Conservation (phyloP, 2,329 filamentous ascomycete species). For the Davidsoniella virescens region DNA sequence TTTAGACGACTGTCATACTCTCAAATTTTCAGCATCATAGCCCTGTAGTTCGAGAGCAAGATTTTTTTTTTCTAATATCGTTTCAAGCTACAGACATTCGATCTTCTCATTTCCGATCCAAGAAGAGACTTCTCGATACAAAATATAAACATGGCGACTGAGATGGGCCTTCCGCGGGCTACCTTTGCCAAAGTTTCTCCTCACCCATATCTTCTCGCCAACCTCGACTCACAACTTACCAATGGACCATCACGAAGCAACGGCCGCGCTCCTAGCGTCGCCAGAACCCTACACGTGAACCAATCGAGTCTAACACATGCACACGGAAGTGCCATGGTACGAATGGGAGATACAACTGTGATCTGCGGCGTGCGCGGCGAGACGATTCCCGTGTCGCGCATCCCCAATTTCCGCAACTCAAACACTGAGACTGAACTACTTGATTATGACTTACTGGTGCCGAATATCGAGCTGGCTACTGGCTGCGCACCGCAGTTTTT, state of each 20-base stretch:
- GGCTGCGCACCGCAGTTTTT: conserved; percentile 76
- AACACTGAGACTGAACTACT: conserved; percentile 31
- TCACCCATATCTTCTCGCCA: conserved; percentile 75
- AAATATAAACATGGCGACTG: conserved; percentile 16
- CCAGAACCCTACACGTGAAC: conserved; percentile 61
- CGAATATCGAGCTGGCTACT: conserved; percentile 84
- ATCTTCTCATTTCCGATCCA: background rate
- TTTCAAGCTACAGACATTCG: background rate
- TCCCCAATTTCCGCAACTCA: conserved; percentile 44
- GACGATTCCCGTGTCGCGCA: conserved; percentile 58
- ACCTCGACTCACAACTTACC: conserved; percentile 42
- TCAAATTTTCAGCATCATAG: background rate
- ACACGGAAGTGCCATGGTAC: conserved; percentile 76
- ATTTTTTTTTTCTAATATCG: background rate
- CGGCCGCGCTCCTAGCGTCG: conserved; percentile 53
- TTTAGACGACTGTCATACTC: background rate
- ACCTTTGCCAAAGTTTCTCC: conserved; percentile 84
- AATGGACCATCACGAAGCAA: conserved; percentile 53
- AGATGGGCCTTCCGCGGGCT: conserved; percentile 35
- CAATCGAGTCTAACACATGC: conserved; percentile 73
- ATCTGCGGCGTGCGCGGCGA: conserved; percentile 86
- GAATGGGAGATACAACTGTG: conserved; percentile 80
- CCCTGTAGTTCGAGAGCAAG: background rate
- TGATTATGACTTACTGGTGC: conserved; percentile 63
- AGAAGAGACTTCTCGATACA: background rate